Base-by-base conservation (phyloP, 2,329 filamentous ascomycete genomes). In the Albophoma yamanashiensis region DNA sequence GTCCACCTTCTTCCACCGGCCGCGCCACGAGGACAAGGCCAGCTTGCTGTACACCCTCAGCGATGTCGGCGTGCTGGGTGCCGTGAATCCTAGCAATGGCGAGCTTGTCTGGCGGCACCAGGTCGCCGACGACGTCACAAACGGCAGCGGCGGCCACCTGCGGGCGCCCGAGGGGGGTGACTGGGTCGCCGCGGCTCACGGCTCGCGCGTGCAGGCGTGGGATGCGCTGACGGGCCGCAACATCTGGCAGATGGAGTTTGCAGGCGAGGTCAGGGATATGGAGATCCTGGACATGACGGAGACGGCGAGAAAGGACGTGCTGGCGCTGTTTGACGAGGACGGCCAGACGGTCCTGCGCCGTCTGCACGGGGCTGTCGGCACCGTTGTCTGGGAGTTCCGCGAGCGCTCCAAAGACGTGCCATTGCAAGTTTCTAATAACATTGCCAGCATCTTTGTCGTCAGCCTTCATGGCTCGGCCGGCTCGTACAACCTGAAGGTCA, bases 1-100 rank as follows among this genome's bases (percentile, higher is more conserved):
- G 64, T 89, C 91, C 62, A 97, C 93, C 67, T 95, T 97, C 82
- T 97, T 97, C 84, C 91, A 97, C 76, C 88, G 87, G 67, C 93
- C 94, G 45, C 83, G 89, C 68, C 82, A 84, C 63, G 84, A 87
- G 66, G 92, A 93, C 63, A 91, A 90, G 73, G 92, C 92, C 42
- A 93, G 90, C 59, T 81, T 99, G 43, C 82, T 99, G 58, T 99
- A 97, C 73, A 95, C 94, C 0, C 78, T 97, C 53, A 95, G 91
- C 64, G 90, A 97, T 61, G 82, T 92, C 56, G 85, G 87, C 43
- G 83, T 97, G 2, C 75, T 99, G 22, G 94, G 91, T 56, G 93
- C 93, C 1, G 82, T 97, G 55, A 95, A 97, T 67, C 94, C 94
- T 1, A 89, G 87, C 70, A 92, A 88, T 69, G 93, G 94, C 22